Evolutionary conservation across 1,284 basidiomycete genomes (phyloP).

Genomic region (Coniferiporia sulphurascens): DNA sequence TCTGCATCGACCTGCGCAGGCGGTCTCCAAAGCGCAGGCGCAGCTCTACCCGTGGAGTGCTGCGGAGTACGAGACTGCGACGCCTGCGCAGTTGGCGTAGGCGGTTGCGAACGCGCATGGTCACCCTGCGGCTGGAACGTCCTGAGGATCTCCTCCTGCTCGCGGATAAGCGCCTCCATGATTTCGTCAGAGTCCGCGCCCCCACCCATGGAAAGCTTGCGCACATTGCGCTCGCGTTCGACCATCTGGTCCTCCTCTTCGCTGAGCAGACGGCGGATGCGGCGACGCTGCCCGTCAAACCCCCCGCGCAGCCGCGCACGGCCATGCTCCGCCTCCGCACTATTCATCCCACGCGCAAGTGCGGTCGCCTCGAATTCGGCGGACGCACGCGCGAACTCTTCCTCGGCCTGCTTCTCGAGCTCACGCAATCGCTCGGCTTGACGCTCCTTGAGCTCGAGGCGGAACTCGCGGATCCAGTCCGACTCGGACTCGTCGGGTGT

Average conservation of each 20-base stretch:
- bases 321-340: neutral
- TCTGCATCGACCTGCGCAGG: neutral
- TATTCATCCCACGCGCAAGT: neutral
- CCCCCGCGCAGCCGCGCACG: neutral
- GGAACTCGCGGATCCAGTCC: constrained; percentile 5
- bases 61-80: neutral
- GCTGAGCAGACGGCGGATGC: constrained; percentile 1
- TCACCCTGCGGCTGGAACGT: neutral
- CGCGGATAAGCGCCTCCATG: constrained; percentile 2
- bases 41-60: neutral
- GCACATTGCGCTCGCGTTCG: constrained; percentile 9
- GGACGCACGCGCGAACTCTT: neutral
- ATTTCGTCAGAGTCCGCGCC: neutral
- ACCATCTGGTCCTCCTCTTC: constrained; percentile 7
- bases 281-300: neutral
- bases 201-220: constrained; percentile 9
- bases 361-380: neutral
- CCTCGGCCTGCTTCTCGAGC: neutral
- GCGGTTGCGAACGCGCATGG: neutral
- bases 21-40: neutral
- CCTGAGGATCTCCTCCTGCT: constrained; percentile 11
- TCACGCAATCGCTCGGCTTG: neutral
- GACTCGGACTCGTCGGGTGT: neutral
- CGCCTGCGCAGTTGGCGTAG: neutral
- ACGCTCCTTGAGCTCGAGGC: neutral